Conservation (phyloP, 2,329 filamentous ascomycete species). For the Lachnellula subtilissima region DNA sequence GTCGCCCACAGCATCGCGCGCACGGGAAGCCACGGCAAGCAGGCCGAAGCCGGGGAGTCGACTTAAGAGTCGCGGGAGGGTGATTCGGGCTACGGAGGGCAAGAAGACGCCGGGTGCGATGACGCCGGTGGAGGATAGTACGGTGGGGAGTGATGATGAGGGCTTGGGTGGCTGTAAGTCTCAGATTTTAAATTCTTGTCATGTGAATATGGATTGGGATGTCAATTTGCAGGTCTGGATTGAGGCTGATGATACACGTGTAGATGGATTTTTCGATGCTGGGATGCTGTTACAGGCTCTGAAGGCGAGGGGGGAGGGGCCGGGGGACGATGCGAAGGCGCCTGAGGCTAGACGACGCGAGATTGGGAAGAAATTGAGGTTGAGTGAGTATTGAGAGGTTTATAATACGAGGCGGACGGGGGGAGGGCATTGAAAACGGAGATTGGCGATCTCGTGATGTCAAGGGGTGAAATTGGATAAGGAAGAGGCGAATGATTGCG, state of each 20-base stretch:
- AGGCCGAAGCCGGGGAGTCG: slow-evolving; percentile 35
- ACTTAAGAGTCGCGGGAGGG: slow-evolving; percentile 67
- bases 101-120: slow-evolving; percentile 46
- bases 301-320: slow-evolving; percentile 60
- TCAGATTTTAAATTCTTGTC: slow-evolving; percentile 11
- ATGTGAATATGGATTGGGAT: background rate
- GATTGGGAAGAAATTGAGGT: slow-evolving; percentile 67
- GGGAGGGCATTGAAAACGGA: background rate
- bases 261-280: slow-evolving; percentile 96
- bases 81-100: slow-evolving; percentile 56
- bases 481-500: background rate
- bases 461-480: background rate
- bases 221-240: slow-evolving; percentile 5
- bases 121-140: slow-evolving; percentile 64
- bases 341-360: slow-evolving; percentile 57
- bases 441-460: background rate
- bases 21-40: slow-evolving; percentile 50
- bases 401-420: background rate
- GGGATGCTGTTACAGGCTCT: slow-evolving; percentile 89
- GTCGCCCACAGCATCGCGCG: slow-evolving; percentile 48
- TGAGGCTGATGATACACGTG: slow-evolving; percentile 11
- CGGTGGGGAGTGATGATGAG: slow-evolving; percentile 74
- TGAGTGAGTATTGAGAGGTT: slow-evolving; percentile 57
- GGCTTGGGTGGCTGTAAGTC: slow-evolving; percentile 88
- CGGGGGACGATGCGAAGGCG: slow-evolving; percentile 53